phyloP scores from a whole-genome alignment of 108 stramenopile species.

The Cyclostephanos invisitatus region DNA sequence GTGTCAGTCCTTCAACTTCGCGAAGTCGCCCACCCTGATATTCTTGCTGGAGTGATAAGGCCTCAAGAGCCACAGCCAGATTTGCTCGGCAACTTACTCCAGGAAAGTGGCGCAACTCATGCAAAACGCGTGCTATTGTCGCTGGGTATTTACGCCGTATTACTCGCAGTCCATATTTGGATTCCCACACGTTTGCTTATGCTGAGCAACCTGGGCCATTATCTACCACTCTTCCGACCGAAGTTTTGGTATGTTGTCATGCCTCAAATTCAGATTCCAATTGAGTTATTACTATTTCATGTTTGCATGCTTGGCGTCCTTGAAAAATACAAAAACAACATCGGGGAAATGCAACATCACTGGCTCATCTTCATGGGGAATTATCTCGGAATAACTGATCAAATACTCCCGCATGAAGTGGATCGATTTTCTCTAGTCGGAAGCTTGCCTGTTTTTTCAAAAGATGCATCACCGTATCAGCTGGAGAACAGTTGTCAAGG shows the following conservation, averaged over 20 bases:
- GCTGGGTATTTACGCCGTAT: slow-evolving; percentile 66
- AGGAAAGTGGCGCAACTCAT: slow-evolving; percentile 85
- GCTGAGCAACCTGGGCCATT: slow-evolving; percentile 36
- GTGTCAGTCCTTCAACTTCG: slow-evolving; percentile 91
- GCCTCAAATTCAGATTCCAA: slow-evolving; percentile 89
- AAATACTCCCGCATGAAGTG: slow-evolving; percentile 67
- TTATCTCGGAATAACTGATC: slow-evolving; percentile 59
- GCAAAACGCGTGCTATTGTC: slow-evolving; percentile 83
- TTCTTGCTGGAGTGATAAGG: slow-evolving; percentile 84
- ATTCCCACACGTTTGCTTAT: slow-evolving; percentile 60
- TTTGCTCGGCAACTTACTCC: slow-evolving; percentile 89
- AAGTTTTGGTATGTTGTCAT: slow-evolving; percentile 80
- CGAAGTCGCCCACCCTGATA: slow-evolving; percentile 92
- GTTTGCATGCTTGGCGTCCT: slow-evolving; percentile 88
- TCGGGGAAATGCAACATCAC: slow-evolving; percentile 77
- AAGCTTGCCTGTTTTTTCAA: slow-evolving; percentile 48
- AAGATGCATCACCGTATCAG: slow-evolving; percentile 15
- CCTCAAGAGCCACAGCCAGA: slow-evolving; percentile 98
- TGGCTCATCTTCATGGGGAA: slow-evolving; percentile 70
- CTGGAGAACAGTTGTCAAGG: neutral
- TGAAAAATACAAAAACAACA: slow-evolving; percentile 84
- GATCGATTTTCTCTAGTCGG: slow-evolving; percentile 62
- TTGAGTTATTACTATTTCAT: slow-evolving; percentile 91
- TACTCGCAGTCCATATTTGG: slow-evolving; percentile 70
- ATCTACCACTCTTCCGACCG: slow-evolving; percentile 62